Evolutionary conservation across 768 basidiomycete species (phyloP).

Genomic region (Kwoniella europaea): DNA sequence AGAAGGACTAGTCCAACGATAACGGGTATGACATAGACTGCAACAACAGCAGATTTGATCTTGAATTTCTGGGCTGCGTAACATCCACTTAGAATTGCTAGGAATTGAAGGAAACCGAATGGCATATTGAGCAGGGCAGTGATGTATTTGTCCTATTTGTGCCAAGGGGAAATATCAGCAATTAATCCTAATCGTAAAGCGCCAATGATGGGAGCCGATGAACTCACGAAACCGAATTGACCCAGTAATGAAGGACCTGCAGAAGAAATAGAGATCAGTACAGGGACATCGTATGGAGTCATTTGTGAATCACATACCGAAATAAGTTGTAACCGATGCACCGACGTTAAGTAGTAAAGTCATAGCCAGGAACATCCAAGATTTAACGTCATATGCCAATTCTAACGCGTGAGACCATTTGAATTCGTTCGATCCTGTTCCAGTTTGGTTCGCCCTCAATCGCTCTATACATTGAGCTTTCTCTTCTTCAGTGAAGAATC

Average conservation of each 20-base stretch:
- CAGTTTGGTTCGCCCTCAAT: conserved; percentile 55
- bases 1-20: conserved; percentile 49
- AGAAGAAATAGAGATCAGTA: too few relatives aligned
- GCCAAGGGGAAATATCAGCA: background rate
- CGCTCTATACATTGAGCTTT: conserved; percentile 50
- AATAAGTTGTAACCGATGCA: conserved; percentile 50
- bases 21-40: conserved; percentile 40
- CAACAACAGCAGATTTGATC: conserved; percentile 44
- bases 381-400: conserved; percentile 48
- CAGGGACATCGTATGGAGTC: too few relatives aligned
- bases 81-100: conserved; percentile 42
- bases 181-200: background rate
- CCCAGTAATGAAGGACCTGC: conserved; percentile 30
- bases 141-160: conserved; percentile 25
- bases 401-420: conserved; percentile 49
- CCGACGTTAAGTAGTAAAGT: conserved; percentile 47
- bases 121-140: conserved; percentile 47
- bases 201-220: background rate
- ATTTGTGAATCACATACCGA: conserved; percentile 12
- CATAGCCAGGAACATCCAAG: conserved; percentile 43
- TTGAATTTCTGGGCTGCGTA: conserved; percentile 43
- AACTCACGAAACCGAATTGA: conserved; percentile 37
- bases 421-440: conserved; percentile 51
- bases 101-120: conserved; percentile 52
- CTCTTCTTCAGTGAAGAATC: conserved; percentile 53